Percentiles rank a stretch among this genome's conserved stretches.
These are phyloP conservation scores for Candida maesae DNA, from an alignment of 805 yeast species.

Conservation along the genomic window DNA sequence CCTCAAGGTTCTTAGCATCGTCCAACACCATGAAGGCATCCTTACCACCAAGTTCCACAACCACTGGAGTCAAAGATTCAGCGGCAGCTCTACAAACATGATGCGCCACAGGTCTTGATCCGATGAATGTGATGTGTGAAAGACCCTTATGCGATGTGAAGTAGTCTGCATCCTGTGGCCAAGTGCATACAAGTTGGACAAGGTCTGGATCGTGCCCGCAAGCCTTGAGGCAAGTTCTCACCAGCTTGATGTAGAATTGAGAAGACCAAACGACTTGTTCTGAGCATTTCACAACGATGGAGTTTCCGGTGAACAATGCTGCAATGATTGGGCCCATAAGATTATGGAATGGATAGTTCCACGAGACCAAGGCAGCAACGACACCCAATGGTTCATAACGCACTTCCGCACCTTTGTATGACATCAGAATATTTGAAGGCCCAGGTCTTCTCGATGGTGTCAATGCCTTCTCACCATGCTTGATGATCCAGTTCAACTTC, in stretches of 20 bases:
- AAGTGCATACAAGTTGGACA: slow-evolving; percentile 84
- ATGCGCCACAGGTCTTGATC: slow-evolving; percentile 93
- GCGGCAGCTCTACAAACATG: slow-evolving; percentile 82
- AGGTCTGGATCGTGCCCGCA: slow-evolving; percentile 77
- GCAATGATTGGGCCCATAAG: slow-evolving; percentile 90
- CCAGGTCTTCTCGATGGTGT: slow-evolving; percentile 72
- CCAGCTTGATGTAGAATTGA: slow-evolving; percentile 66
- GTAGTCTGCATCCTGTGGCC: slow-evolving; percentile 85
- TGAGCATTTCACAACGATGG: slow-evolving; percentile 87
- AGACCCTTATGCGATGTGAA: slow-evolving; percentile 81
- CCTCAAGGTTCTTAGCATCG: slow-evolving; percentile 55
- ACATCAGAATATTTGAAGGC: slow-evolving; percentile 79
- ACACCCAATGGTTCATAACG: slow-evolving; percentile 88
- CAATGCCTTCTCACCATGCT: slow-evolving; percentile 74
- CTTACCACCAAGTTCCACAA: slow-evolving; percentile 95
- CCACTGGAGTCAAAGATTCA: slow-evolving; percentile 86
- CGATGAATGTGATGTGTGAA: slow-evolving; percentile 90
- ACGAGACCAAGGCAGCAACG: slow-evolving; percentile 85
- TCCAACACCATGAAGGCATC: slow-evolving; percentile 88
- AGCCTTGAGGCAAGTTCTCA: slow-evolving; percentile 64
- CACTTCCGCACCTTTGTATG: slow-evolving; percentile 89
- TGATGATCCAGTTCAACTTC: slow-evolving; percentile 84
- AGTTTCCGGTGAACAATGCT: slow-evolving; percentile 85
- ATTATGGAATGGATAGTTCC: slow-evolving; percentile 98
- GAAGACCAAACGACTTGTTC: slow-evolving; percentile 97